Evolutionary conservation across 179 eudicot species (phyloP).

Genomic region (Silene noctiflora): DNA sequence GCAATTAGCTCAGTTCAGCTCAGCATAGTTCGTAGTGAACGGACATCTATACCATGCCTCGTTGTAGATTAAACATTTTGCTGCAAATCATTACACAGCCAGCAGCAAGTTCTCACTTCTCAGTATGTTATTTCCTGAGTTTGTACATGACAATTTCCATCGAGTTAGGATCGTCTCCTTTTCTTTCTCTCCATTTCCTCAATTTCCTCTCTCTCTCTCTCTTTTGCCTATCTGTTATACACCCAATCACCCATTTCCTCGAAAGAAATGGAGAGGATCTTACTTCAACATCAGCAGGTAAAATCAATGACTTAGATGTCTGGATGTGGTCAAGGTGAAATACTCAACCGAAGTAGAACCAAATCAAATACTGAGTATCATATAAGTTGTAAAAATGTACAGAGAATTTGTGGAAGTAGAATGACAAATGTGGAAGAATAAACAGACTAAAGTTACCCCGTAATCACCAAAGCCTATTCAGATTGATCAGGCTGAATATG

Average conservation of each 20-base stretch:
- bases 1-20: too few relatives aligned
- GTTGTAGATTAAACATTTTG: too few relatives aligned
- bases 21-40: too few relatives aligned
- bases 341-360: not conserved
- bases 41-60: not conserved
- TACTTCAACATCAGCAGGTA: too few relatives aligned
- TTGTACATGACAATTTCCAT: too few relatives aligned
- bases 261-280: too few relatives aligned
- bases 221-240: too few relatives aligned
- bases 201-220: too few relatives aligned
- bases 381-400: not conserved
- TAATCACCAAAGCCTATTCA: slow-evolving; percentile 13
- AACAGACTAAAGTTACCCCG: slow-evolving; percentile 18
- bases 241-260: too few relatives aligned
- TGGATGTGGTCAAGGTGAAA: slow-evolving; percentile 10
- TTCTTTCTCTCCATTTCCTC: too few relatives aligned
- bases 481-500: slow-evolving; percentile 32
- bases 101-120: not conserved
- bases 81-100: too few relatives aligned
- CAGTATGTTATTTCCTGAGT: not conserved
- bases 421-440: not conserved
- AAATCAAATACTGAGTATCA: not conserved
- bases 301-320: not conserved
- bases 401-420: not conserved
- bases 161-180: too few relatives aligned